Percentiles rank a stretch among this genome's conserved stretches.
These are phyloP conservation scores for Lagerstroemia speciosa DNA, from an alignment of 345 rosid species.

Conservation along the genomic window DNA sequence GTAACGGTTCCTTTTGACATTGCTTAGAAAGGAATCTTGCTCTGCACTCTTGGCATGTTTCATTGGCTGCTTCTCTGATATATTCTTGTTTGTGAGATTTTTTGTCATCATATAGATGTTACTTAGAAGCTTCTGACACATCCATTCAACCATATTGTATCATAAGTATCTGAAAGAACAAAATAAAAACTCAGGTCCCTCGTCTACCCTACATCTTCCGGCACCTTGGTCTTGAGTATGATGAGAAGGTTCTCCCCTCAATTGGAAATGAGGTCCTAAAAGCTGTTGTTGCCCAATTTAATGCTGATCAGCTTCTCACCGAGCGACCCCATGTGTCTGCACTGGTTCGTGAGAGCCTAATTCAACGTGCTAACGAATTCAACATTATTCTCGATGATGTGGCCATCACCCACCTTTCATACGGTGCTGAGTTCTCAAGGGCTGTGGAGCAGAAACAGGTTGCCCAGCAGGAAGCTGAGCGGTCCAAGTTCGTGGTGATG, in stretches of 20 bases:
- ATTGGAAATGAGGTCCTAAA: constrained; percentile 96
- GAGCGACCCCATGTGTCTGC: constrained; percentile 98
- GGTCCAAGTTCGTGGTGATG: constrained; percentile 89
- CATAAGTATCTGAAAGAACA: not conserved
- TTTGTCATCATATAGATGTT: not conserved
- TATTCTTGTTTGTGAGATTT: not conserved
- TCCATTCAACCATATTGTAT: not conserved
- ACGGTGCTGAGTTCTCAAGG: constrained; percentile 83
- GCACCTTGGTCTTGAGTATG: constrained; percentile 83
- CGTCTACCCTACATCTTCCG: constrained; percentile 71
- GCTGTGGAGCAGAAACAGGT: constrained; percentile 99
- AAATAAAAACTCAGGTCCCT: constrained; percentile 32
- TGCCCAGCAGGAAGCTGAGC: constrained; percentile 97
- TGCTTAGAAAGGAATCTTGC: not conserved
- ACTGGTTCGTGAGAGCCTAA: constrained; percentile 60
- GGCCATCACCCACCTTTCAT: constrained; percentile 90
- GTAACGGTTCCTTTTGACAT: not conserved
- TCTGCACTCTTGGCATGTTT: not conserved
- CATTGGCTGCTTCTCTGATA: not conserved
- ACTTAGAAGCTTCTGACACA: not conserved
- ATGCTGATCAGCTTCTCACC: constrained; percentile 97
- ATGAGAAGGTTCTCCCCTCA: constrained; percentile 93
- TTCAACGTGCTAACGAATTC: constrained; percentile 75
- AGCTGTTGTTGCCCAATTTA: constrained; percentile 91
- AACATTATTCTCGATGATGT: constrained; percentile 86